Percentiles rank a stretch among this genome's conserved stretches.
These are phyloP conservation scores for Populus hybrid DNA, from an alignment of 441 rosid species.

Conservation along the genomic window DNA sequence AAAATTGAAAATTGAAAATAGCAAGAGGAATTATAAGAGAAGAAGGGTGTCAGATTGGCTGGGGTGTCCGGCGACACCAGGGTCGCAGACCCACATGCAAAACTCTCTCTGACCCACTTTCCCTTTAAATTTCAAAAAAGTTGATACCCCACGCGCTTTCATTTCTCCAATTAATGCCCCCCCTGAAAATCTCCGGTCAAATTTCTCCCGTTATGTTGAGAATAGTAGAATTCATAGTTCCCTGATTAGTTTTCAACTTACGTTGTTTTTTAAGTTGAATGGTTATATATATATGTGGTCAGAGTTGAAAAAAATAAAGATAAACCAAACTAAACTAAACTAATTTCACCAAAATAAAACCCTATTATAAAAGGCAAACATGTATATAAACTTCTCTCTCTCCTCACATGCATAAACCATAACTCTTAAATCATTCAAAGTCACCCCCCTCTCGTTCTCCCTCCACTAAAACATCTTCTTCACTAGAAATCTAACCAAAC, in stretches of 20 bases:
- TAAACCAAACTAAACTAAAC: no score
- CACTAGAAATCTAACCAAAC: neutral
- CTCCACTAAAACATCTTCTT: neutral
- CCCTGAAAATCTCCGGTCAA: neutral
- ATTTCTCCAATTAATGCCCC: neutral
- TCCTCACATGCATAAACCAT: no score
- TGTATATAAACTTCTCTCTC: no score
- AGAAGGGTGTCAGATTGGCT: conserved; percentile 35
- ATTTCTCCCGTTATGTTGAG: neutral
- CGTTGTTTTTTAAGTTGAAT: no score
- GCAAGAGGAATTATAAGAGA: neutral
- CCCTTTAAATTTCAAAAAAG: neutral
- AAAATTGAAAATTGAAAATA: neutral
- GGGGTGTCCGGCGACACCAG: conserved; percentile 40
- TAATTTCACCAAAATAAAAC: no score
- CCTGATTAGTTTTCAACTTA: no score
- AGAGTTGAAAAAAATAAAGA: no score
- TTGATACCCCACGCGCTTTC: conserved; percentile 23
- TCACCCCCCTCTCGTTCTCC: neutral
- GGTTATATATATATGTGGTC: no score
- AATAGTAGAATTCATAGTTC: no score
- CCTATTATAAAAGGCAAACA: no score
- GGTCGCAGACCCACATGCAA: conserved; percentile 42
- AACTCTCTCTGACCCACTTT: conserved; percentile 3
- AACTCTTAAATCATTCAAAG: neutral